Percentiles rank a stretch among this genome's conserved stretches.
These are phyloP conservation scores for Saccharomycopsis phalli DNA, from an alignment of 1,139 yeast species.

Conservation along the genomic window DNA sequence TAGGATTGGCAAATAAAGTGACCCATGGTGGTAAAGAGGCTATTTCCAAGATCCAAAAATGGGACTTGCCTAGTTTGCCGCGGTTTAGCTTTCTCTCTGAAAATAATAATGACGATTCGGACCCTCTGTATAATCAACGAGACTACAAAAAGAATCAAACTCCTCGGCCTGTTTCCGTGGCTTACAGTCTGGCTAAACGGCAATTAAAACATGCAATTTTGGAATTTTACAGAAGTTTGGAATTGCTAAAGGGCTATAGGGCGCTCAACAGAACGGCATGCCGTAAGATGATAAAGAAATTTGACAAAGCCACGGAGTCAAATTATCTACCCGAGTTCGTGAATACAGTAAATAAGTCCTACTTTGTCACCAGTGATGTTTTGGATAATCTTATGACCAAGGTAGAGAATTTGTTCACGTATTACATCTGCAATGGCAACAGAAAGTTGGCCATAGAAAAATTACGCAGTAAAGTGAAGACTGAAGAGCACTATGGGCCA, in stretches of 20 bases:
- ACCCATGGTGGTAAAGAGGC: constrained; percentile 24
- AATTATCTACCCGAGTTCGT: constrained; percentile 45
- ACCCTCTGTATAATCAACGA: constrained; percentile 25
- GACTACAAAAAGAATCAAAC: constrained; percentile 28
- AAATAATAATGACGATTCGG: constrained; percentile 18
- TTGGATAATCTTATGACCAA: constrained; percentile 52
- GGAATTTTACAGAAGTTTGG: constrained; percentile 74
- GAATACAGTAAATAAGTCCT: constrained; percentile 44
- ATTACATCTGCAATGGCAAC: constrained; percentile 64
- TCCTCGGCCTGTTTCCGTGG: constrained; percentile 26
- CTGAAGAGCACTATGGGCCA: constrained; percentile 33
- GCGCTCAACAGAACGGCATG: constrained; percentile 79
- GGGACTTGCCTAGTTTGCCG: constrained; percentile 54
- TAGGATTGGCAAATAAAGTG: neutral
- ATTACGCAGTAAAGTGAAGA: constrained; percentile 43
- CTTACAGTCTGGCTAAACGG: constrained; percentile 63
- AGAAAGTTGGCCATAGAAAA: constrained; percentile 69
- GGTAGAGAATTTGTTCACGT: constrained; percentile 61
- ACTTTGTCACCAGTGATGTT: constrained; percentile 58
- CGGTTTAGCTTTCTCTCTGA: constrained; percentile 34
- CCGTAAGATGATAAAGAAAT: constrained; percentile 81
- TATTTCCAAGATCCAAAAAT: constrained; percentile 32
- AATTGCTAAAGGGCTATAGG: constrained; percentile 68
- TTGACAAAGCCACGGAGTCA: constrained; percentile 62
- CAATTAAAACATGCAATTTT: constrained; percentile 69